phyloP scores from a whole-genome alignment of 176 grass and related monocot species.

The Melocanna baccifera region DNA sequence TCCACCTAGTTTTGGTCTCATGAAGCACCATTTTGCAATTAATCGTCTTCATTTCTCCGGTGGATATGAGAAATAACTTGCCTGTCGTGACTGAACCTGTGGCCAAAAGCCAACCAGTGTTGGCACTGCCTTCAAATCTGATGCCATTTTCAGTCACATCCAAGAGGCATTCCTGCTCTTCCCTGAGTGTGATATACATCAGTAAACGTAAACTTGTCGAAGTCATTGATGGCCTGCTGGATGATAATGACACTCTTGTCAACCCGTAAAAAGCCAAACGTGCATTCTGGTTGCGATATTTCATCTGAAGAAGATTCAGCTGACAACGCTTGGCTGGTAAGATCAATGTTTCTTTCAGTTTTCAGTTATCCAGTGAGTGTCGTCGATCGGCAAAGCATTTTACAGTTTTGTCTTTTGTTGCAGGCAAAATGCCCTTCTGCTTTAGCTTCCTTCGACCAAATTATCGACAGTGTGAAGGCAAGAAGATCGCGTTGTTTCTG shows the following conservation, averaged over 20 bases:
- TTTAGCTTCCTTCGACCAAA: constrained; percentile 46
- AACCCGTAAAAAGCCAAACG: constrained; percentile 30
- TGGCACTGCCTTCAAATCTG: constrained; percentile 35
- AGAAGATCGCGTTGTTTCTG: constrained; percentile 53
- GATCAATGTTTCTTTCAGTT: constrained; percentile 7
- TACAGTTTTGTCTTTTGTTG: background rate
- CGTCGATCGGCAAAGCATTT: background rate
- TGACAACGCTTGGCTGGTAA: constrained; percentile 41
- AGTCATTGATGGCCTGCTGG: constrained; percentile 43
- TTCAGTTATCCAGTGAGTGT: background rate
- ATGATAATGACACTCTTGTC: constrained; percentile 52
- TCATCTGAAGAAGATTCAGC: constrained; percentile 20
- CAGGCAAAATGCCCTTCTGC: constrained; percentile 52
- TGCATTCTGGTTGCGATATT: constrained; percentile 8
- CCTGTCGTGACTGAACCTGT: constrained; percentile 47
- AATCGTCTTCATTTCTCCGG: constrained; percentile 6
- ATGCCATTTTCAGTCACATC: constrained; percentile 35
- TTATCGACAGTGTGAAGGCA: constrained; percentile 26
- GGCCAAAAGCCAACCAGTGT: constrained; percentile 26
- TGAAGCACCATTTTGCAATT: background rate
- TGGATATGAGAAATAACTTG: constrained; percentile 43
- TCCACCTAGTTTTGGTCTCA: background rate
- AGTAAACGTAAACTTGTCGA: constrained; percentile 45
- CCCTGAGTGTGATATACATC: constrained; percentile 21
- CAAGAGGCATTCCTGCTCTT: constrained; percentile 31